Base-by-base conservation (phyloP, 108 stramenopile genomes). In the Nitzschia sp. region DNA sequence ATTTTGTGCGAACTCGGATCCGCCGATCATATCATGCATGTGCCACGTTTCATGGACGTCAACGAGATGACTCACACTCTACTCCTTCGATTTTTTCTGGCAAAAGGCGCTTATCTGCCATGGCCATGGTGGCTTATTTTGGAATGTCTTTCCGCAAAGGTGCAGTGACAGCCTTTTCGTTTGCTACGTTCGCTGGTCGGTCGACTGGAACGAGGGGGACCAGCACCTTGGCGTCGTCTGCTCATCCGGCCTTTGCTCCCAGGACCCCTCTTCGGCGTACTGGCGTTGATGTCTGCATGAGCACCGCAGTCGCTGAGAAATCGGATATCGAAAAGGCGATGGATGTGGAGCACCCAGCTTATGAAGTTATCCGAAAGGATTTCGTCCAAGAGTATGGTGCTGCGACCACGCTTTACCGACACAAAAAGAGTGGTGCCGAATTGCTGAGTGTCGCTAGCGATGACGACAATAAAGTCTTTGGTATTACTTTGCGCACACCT, bases 401-500 rank as follows among this genome's bases (percentile, higher is more conserved):
- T 1, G 78, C 83, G 71, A 84, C 87, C 68, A 90, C 89, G 33
- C 71, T 95, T 55, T 98, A 96, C 78, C 85, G 93, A 53, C 98
- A 99, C 87, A 96, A 88, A 63, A 81, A 92, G 63, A 82, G 81
- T 44, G 96, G 93, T 1, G 97, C 96, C 6, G 85, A 97, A 59
- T 73, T 97, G 35, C 85, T 99, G 45, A 92, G 91, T 59, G 93
- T 97, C 1, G 75, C 84, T 29, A 89, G 71, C 21, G 97, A 96
- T 45, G 98, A 97, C 67, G 96, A 97, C 78, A 96, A 99, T 84
- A 99, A 99, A 76, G 97, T 97, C 29, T 99, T 99, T 70, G 97
- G 98, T n/a, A 95, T 99, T 33, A 96, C 96, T 34, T 99, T 99
- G 70, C 90, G 96, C 26, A 99, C 99, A 26, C 97, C 97, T 1